Conservation (phyloP, 768 basidiomycete genomes). For the Phylloporus rhodoxanthus region DNA sequence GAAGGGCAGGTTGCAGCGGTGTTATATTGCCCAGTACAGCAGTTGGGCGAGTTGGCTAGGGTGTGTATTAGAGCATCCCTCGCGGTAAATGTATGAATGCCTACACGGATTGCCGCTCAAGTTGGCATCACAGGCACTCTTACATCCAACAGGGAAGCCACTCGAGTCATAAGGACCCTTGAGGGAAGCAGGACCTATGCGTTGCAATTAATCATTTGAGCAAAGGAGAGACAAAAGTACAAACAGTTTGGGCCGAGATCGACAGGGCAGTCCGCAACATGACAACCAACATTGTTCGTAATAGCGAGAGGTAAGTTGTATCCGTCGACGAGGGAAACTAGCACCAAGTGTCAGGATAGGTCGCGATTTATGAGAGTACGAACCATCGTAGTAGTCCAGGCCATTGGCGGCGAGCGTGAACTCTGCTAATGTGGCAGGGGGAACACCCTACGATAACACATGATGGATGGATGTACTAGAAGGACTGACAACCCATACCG, state of each 20-base stretch:
- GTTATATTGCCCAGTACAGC: slow-evolving; percentile 53
- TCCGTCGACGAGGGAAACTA: slow-evolving; percentile 63
- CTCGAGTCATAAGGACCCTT: slow-evolving; percentile 47
- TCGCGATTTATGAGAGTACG: not conserved
- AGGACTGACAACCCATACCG: slow-evolving; percentile 25
- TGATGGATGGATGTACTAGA: not conserved
- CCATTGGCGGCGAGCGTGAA: slow-evolving; percentile 49
- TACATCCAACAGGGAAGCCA: slow-evolving; percentile 57
- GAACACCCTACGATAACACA: slow-evolving; percentile 41
- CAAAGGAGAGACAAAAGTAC: not conserved
- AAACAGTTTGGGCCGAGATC: slow-evolving; percentile 56
- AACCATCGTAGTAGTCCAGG: slow-evolving; percentile 58
- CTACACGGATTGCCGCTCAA: slow-evolving; percentile 31
- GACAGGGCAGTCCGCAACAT: slow-evolving; percentile 51
- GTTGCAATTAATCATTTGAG: not conserved
- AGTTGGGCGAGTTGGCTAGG: slow-evolving; percentile 53
- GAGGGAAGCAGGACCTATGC: slow-evolving; percentile 44
- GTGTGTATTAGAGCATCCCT: not conserved
- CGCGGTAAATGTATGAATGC: not conserved
- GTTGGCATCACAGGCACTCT: slow-evolving; percentile 47
- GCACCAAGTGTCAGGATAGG: not conserved
- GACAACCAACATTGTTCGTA: slow-evolving; percentile 50
- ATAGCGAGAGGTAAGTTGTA: slow-evolving; percentile 59
- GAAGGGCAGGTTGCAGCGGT: slow-evolving; percentile 53
- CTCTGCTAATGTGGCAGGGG: slow-evolving; percentile 65